Base-by-base conservation (phyloP, 139 green algal species). In the Haematococcus lacustris region DNA sequence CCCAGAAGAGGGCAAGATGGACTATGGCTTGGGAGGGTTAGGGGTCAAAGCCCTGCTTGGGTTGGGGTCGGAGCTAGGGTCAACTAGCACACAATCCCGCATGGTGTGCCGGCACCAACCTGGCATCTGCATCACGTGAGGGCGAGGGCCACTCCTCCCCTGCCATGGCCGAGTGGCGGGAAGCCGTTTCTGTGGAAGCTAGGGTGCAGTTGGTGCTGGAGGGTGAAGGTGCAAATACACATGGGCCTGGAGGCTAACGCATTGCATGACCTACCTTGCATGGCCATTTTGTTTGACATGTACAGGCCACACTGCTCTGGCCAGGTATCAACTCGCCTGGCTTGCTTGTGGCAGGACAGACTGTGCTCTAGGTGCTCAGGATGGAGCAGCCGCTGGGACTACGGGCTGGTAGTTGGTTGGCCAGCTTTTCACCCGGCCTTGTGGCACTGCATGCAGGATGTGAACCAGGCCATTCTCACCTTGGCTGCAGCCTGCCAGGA, bases 401-500 rank as follows among this genome's bases (percentile, higher is more conserved):
- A 71, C 1, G 82, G 82, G n/a, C 82, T 85, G 65, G 43, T 9
- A 28, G 43, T 53, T 9, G 9, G 43, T 28, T 17, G 43, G 9
- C 43, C 43, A 53, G 9, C 9, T 17, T 9, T 53, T 53, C 9
- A 9, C 17, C 9, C 43, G 43, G 17, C 17, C 43, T 28, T 53
- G 9, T 17, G 17, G 9, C 43, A 26, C 9, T 64, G 5, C 37
- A 37, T 62, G 26, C 66, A 63, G 66, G 40, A n/a, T 41, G 2
- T 71, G n/a, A 71, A 32, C 26, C 53, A 69, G 71, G 64, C 53
- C n/a, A 39, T 57, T 38, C 9, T 25, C 43, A 37, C 62, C 37
- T 43, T 89, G 35, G 21, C 25, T 9, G 53, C 5, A 3, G 85
- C 85, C 0, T 85, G 81, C 41, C 3, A 2, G 2, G 82, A 90